Conservation (phyloP, 768 basidiomycete species). For the Russula sp. region DNA sequence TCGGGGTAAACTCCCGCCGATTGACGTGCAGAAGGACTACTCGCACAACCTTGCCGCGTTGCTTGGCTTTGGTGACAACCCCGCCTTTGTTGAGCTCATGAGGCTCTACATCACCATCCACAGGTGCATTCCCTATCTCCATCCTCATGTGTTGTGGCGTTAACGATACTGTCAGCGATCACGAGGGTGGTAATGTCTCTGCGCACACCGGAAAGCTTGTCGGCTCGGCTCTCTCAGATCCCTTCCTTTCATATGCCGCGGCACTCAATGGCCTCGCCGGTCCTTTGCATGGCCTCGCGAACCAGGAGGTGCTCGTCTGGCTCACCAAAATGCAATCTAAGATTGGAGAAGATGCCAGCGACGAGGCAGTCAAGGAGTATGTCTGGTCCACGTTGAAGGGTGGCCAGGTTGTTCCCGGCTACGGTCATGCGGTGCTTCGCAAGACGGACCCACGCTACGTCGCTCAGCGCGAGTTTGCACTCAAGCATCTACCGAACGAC, state of each 20-base stretch:
- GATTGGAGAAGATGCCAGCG: slow-evolving; percentile 79
- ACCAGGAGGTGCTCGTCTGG: slow-evolving; percentile 97
- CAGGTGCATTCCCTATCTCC: slow-evolving; percentile 41
- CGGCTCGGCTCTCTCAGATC: slow-evolving; percentile 93
- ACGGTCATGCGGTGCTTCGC: slow-evolving; percentile 80
- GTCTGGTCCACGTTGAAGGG: slow-evolving; percentile 91
- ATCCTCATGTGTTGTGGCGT: neutral
- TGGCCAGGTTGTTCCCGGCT: slow-evolving; percentile 93
- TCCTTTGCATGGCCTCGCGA: slow-evolving; percentile 92
- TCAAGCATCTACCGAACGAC: slow-evolving; percentile 80
- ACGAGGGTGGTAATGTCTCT: slow-evolving; percentile 98
- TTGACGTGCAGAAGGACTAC: slow-evolving; percentile 82
- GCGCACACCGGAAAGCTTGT: slow-evolving; percentile 92
- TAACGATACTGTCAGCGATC: slow-evolving; percentile 51
- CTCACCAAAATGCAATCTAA: slow-evolving; percentile 86
- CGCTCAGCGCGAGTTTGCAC: slow-evolving; percentile 84
- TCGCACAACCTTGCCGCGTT: slow-evolving; percentile 84
- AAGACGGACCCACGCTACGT: slow-evolving; percentile 92
- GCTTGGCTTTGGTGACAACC: slow-evolving; percentile 86
- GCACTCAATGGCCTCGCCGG: slow-evolving; percentile 95
- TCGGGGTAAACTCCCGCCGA: slow-evolving; percentile 78
- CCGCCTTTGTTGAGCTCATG: slow-evolving; percentile 87
- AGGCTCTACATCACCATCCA: slow-evolving; percentile 97
- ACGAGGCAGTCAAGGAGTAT: slow-evolving; percentile 88
- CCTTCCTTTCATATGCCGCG: slow-evolving; percentile 91